phyloP scores from a whole-genome alignment of 768 basidiomycete species.

The Termitomyces sp. region DNA sequence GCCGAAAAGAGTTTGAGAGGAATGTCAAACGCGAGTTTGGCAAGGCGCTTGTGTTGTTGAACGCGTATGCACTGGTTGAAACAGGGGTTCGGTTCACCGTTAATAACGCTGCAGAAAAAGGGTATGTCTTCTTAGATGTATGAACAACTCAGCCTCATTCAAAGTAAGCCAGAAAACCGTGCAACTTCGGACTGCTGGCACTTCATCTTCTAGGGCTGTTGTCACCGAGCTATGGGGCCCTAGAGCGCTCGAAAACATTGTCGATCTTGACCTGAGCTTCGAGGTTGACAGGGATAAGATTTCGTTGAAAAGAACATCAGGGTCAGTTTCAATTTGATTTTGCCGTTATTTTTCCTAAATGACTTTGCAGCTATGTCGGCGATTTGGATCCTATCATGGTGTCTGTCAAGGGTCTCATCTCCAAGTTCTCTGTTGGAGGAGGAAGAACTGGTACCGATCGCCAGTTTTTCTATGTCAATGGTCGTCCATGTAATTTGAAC shows the following conservation, averaged over 20 bases:
- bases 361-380: not conserved
- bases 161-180: conserved; percentile 51
- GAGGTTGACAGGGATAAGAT: conserved; percentile 61
- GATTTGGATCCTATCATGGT: conserved; percentile 32
- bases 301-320: conserved; percentile 31
- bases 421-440: conserved; percentile 69
- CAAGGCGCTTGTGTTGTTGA: conserved; percentile 76
- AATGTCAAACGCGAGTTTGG: conserved; percentile 87
- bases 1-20: conserved; percentile 85
- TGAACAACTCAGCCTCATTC: not conserved
- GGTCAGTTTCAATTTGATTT: conserved; percentile 10
- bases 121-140: conserved; percentile 43
- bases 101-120: conserved; percentile 60
- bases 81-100: conserved; percentile 71
- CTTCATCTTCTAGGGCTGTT: conserved; percentile 52
- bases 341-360: not conserved
- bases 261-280: conserved; percentile 68
- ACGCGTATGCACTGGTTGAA: conserved; percentile 80
- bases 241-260: conserved; percentile 68
- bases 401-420: conserved; percentile 64
- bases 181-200: conserved; percentile 71
- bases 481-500: conserved; percentile 74
- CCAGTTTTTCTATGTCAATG: conserved; percentile 92
- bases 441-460: conserved; percentile 79
- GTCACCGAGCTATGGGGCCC: conserved; percentile 81